Conservation (phyloP, 495 filamentous ascomycete genomes). For the Echria macrotheca region DNA sequence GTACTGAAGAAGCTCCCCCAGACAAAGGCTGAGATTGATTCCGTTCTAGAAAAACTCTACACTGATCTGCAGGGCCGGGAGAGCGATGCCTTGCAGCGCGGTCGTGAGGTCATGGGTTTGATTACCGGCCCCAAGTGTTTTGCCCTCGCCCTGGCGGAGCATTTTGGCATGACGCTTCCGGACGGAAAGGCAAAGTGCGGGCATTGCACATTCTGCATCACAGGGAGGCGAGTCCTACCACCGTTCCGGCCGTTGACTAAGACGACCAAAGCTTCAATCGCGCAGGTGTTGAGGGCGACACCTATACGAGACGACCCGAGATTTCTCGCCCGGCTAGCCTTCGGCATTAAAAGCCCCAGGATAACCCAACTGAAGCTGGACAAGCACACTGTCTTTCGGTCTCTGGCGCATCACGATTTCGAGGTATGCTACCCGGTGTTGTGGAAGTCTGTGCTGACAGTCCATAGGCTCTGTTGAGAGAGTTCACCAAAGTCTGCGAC, state of each 20-base stretch:
- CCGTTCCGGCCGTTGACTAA: slow-evolving; percentile 15
- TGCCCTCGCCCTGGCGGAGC: slow-evolving; percentile 40
- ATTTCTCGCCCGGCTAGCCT: slow-evolving; percentile 50
- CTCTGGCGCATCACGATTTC: slow-evolving; percentile 46
- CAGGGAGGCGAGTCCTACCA: slow-evolving; percentile 31
- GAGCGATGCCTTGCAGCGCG: slow-evolving; percentile 40
- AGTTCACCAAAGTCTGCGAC: slow-evolving; percentile 15
- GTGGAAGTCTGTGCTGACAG: too few relatives aligned
- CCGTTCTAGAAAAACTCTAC: slow-evolving; percentile 40
- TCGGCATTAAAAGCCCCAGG: slow-evolving; percentile 53
- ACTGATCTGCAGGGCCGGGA: slow-evolving; percentile 45
- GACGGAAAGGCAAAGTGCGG: slow-evolving; percentile 39
- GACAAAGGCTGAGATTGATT: slow-evolving; percentile 29
- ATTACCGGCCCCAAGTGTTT: slow-evolving; percentile 46
- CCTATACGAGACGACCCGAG: slow-evolving; percentile 48
- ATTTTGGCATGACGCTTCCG: slow-evolving; percentile 51
- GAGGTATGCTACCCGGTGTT: too few relatives aligned
- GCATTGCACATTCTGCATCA: slow-evolving; percentile 50
- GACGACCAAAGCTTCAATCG: slow-evolving; percentile 34
- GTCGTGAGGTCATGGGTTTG: slow-evolving; percentile 43
- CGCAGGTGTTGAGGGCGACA: slow-evolving; percentile 34
- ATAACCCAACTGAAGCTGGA: slow-evolving; percentile 39
- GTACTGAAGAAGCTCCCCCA: slow-evolving; percentile 41
- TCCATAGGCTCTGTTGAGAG: slow-evolving; percentile 9
- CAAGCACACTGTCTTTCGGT: slow-evolving; percentile 39